Evolutionary conservation across 495 filamentous ascomycete genomes (phyloP).

Genomic region (Echria macrotheca): DNA sequence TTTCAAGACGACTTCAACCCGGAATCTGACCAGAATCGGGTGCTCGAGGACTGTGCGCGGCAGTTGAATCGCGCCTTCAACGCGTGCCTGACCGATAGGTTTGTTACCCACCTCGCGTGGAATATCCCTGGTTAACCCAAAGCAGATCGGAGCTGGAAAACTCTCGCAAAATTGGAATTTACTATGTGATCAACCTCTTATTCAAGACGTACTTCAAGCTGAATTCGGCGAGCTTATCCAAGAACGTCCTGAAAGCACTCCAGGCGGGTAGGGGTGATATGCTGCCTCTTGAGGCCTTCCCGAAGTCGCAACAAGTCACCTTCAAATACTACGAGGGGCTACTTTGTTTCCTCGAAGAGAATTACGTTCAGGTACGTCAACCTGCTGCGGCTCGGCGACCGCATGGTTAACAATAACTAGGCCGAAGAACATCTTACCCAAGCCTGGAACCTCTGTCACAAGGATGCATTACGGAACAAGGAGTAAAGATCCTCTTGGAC

Average conservation of each 20-base stretch:
- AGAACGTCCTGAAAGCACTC: slow-evolving; percentile 80
- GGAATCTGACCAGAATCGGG: slow-evolving; percentile 66
- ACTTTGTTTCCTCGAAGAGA: slow-evolving; percentile 83
- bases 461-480: slow-evolving; percentile 62
- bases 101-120: slow-evolving; percentile 21
- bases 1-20: slow-evolving; percentile 74
- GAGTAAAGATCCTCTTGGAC: slow-evolving; percentile 51
- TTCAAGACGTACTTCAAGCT: slow-evolving; percentile 99
- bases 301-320: slow-evolving; percentile 86
- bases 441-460: slow-evolving; percentile 74
- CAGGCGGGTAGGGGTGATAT: slow-evolving; percentile 72
- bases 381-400: not conserved
- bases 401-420: slow-evolving; percentile 35
- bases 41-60: slow-evolving; percentile 82
- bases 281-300: slow-evolving; percentile 67
- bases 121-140: slow-evolving; percentile 9
- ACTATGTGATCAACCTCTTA: slow-evolving; percentile 83
- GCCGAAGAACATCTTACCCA: slow-evolving; percentile 74
- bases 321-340: slow-evolving; percentile 95
- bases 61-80: slow-evolving; percentile 85
- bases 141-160: slow-evolving; percentile 74
- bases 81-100: slow-evolving; percentile 85
- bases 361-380: slow-evolving; percentile 63
- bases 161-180: slow-evolving; percentile 95
- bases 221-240: slow-evolving; percentile 79